Conservation (phyloP, 2,329 filamentous ascomycete genomes). For the Fusarium sublunatum region DNA sequence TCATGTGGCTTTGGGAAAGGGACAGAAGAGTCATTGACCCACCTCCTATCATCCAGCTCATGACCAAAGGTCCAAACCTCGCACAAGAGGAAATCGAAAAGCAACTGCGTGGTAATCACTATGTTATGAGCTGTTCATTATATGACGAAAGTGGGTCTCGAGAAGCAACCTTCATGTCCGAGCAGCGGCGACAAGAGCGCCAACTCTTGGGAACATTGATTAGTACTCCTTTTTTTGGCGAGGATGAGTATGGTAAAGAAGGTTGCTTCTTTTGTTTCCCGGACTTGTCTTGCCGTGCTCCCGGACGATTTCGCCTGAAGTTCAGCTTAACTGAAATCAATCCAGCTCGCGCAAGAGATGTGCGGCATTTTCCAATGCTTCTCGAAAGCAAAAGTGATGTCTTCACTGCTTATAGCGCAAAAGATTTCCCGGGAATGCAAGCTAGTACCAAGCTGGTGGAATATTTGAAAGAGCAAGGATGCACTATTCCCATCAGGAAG, state of each 20-base stretch:
- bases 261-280: conserved; percentile 90
- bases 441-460: conserved; percentile 80
- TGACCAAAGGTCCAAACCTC: conserved; percentile 67
- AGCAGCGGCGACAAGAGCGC: conserved; percentile 77
- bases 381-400: conserved; percentile 70
- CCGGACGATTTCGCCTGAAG: conserved; percentile 78
- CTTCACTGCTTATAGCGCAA: conserved; percentile 86
- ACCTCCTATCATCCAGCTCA: conserved; percentile 82
- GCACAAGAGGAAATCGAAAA: conserved; percentile 64
- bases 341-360: conserved; percentile 62
- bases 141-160: conserved; percentile 74
- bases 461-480: conserved; percentile 80
- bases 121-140: conserved; percentile 81
- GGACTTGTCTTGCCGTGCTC: conserved; percentile 81
- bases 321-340: conserved; percentile 81
- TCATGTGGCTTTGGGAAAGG: conserved; percentile 87
- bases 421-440: conserved; percentile 87
- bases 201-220: conserved; percentile 84
- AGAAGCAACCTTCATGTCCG: conserved; percentile 77
- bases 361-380: conserved; percentile 60
- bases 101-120: conserved; percentile 70
- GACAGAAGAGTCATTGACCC: conserved; percentile 86
- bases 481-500: conserved; percentile 87
- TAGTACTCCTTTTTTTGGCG: conserved; percentile 78
- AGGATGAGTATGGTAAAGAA: conserved; percentile 77